Evolutionary conservation across 176 grass and related monocot species (phyloP).

Genomic region (Luzula sylvatica): DNA sequence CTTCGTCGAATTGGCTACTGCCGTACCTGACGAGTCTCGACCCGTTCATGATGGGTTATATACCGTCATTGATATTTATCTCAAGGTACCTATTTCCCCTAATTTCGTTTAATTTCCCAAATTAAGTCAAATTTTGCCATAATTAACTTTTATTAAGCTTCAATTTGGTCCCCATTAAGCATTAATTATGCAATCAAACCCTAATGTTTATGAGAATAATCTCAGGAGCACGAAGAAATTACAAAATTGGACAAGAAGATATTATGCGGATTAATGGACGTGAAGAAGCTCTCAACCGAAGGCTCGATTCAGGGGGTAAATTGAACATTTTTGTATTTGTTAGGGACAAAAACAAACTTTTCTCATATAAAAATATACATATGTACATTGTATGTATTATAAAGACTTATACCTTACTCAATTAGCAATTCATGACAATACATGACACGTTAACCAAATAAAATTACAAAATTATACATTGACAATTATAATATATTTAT

Average conservation of each 20-base stretch:
- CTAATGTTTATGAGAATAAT: conserved; percentile 16
- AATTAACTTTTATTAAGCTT: background rate
- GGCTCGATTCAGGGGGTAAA: conserved; percentile 65
- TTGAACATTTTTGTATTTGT: too few species aligned
- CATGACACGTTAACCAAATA: too few species aligned
- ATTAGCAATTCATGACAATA: too few species aligned
- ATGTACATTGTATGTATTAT: too few species aligned
- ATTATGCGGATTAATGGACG: conserved; percentile 72
- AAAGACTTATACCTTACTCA: too few species aligned
- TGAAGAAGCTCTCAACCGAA: conserved; percentile 74
- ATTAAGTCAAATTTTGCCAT: conserved; percentile 1
- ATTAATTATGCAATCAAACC: too few species aligned
- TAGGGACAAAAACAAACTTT: too few species aligned
- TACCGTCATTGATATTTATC: conserved; percentile 76
- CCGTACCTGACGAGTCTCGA: conserved; percentile 62
- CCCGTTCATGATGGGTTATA: conserved; percentile 75
- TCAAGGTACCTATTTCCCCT: conserved; percentile 73
- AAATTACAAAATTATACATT: too few species aligned
- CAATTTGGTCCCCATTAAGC: background rate
- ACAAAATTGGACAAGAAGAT: conserved; percentile 72
- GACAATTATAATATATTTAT: too few species aligned
- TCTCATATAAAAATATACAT: too few species aligned
- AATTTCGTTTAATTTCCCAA: too few species aligned
- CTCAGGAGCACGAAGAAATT: conserved; percentile 69
- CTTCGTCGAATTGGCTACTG: conserved; percentile 59